A percentile compares a stretch with the other conserved stretches of the same genome.
Conservation (phyloP, 2,329 filamentous ascomycete genomes). For the Colletotrichum filicis region DNA sequence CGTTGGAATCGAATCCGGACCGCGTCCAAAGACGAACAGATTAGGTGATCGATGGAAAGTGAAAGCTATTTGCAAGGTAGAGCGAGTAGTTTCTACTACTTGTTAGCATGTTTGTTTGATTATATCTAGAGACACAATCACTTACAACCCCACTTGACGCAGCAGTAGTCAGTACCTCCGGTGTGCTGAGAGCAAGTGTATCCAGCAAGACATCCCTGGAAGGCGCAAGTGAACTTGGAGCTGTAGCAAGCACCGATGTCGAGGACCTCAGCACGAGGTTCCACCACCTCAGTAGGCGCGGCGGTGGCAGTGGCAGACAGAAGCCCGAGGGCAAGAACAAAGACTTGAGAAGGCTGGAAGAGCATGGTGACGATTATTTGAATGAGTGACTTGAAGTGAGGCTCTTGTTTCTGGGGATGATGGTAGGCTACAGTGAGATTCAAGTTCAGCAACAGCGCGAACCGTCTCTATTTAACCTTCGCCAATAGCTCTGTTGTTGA, state of each 20-base stretch:
- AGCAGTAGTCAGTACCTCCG: background rate
- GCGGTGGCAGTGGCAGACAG: conserved; percentile 1
- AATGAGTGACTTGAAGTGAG: background rate
- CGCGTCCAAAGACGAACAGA: no score
- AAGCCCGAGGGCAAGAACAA: conserved; percentile 4
- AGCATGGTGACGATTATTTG: background rate
- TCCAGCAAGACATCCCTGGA: conserved; percentile 8
- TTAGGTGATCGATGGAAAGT: background rate
- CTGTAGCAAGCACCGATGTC: conserved; percentile 11
- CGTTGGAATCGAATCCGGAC: no score
- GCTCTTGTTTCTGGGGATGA: no score
- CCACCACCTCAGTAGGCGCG: background rate
- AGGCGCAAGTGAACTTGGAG: conserved; percentile 11
- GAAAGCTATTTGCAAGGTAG: background rate
- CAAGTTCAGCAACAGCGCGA: background rate
- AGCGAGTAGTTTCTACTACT: background rate
- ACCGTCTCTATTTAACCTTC: background rate
- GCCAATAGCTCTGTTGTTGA: background rate
- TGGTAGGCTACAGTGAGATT: background rate
- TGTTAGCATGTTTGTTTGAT: background rate
- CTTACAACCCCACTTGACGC: conserved; percentile 18
- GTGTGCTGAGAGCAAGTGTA: background rate
- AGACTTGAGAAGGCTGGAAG: conserved; percentile 2
- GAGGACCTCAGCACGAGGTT: background rate
- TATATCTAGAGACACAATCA: background rate